Evolutionary conservation across 352 stramenopile species (phyloP).

Genomic region (Phytophthora foliorum): DNA sequence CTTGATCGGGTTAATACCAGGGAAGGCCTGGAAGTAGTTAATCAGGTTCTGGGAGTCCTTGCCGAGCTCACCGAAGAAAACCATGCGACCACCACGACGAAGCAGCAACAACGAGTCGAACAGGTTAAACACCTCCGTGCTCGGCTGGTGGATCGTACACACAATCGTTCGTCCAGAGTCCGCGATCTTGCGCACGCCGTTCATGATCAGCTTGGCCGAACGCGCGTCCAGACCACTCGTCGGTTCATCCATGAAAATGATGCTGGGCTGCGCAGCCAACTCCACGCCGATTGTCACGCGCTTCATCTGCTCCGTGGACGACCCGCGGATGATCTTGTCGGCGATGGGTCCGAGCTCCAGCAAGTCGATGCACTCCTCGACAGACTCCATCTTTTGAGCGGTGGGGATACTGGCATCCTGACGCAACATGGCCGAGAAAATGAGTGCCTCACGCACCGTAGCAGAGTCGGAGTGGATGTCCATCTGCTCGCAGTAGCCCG

Average conservation of each 20-base stretch:
- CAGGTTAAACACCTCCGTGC: constrained; percentile 39
- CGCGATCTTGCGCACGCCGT: constrained; percentile 36
- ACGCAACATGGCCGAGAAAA: constrained; percentile 87
- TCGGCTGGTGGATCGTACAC: constrained; percentile 32
- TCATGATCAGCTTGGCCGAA: constrained; percentile 38
- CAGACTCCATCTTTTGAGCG: constrained; percentile 41
- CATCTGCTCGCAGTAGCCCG: constrained; percentile 27
- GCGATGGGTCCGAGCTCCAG: constrained; percentile 33
- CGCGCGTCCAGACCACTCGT: constrained; percentile 34
- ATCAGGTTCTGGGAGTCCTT: constrained; percentile 59
- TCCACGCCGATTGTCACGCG: constrained; percentile 59
- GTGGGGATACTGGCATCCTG: constrained; percentile 40
- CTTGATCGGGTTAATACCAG: constrained; percentile 58
- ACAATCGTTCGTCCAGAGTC: constrained; percentile 20
- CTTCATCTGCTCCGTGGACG: constrained; percentile 57
- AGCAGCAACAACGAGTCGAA: constrained; percentile 38
- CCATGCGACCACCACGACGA: constrained; percentile 41
- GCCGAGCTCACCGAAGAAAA: constrained; percentile 48
- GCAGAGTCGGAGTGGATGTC: constrained; percentile 28
- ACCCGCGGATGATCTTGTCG: constrained; percentile 49
- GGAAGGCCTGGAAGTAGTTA: constrained; percentile 73
- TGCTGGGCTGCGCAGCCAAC: constrained; percentile 77
- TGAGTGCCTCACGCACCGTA: constrained; percentile 88
- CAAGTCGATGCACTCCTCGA: constrained; percentile 43
- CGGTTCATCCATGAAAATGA: constrained; percentile 56